phyloP scores from a whole-genome alignment of 306 rosid genomes.

The Quercus engelmannii region DNA sequence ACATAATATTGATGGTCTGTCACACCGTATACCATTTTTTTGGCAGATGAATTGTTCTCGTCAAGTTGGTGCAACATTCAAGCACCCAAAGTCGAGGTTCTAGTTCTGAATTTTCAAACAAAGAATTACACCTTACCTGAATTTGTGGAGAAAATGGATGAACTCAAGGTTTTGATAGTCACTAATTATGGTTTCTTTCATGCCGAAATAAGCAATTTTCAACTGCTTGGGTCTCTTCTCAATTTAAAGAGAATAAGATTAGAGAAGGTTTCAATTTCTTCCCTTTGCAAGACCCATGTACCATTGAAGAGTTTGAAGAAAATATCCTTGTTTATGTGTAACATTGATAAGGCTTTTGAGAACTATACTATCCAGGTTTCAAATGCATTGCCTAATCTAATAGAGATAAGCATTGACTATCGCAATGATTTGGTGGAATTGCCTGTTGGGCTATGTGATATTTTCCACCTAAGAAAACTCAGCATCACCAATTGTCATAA shows the following conservation, averaged over 20 bases:
- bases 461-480: slow-evolving; percentile 18
- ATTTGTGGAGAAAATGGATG: slow-evolving; percentile 16
- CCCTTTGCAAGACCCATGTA: background rate
- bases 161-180: slow-evolving; percentile 28
- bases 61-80: slow-evolving; percentile 12
- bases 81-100: slow-evolving; percentile 24
- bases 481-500: slow-evolving; percentile 27
- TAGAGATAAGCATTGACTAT: slow-evolving; percentile 33
- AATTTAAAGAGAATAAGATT: slow-evolving; percentile 23
- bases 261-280: slow-evolving; percentile 19
- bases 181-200: slow-evolving; percentile 21
- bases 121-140: slow-evolving; percentile 12
- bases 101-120: slow-evolving; percentile 23
- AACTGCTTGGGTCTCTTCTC: background rate
- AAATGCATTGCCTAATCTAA: slow-evolving; percentile 24
- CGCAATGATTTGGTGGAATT: slow-evolving; percentile 25
- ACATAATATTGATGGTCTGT: background rate
- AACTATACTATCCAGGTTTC: slow-evolving; percentile 8
- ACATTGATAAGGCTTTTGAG: slow-evolving; percentile 17
- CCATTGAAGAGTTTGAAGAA: slow-evolving; percentile 20
- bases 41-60: slow-evolving; percentile 23
- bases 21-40: background rate
- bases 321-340: slow-evolving; percentile 38
- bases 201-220: background rate
- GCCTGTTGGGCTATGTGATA: slow-evolving; percentile 14